Conservation (phyloP, 2,329 filamentous ascomycete genomes). For the Alternaria infectoria region DNA sequence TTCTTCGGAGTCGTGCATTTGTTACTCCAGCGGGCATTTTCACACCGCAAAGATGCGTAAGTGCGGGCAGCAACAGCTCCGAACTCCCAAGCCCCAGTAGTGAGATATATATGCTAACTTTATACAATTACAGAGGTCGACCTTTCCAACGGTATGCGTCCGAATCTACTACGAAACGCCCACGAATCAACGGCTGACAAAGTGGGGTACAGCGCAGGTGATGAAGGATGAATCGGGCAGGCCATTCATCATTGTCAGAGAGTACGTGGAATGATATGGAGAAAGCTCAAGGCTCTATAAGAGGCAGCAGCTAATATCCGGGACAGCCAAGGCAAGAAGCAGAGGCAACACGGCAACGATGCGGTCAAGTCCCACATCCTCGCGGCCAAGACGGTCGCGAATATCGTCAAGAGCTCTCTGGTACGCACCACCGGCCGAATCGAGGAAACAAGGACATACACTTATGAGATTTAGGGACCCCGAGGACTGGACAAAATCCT, state of each 20-base stretch:
- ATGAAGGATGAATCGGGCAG: slow-evolving; percentile 97
- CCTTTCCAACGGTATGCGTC: slow-evolving; percentile 75
- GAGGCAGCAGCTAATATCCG: slow-evolving; percentile 31
- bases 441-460: neutral
- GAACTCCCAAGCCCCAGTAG: slow-evolving; percentile 11
- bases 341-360: slow-evolving; percentile 93
- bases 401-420: slow-evolving; percentile 96
- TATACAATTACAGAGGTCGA: slow-evolving; percentile 70
- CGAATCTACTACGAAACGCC: slow-evolving; percentile 2
- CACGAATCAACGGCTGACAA: slow-evolving; percentile 29
- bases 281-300: slow-evolving; percentile 6
- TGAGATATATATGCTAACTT: slow-evolving; percentile 23
- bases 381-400: slow-evolving; percentile 92
- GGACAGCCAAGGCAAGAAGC: slow-evolving; percentile 91
- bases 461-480: slow-evolving; percentile 66
- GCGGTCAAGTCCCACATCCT: slow-evolving; percentile 98
- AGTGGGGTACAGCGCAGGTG: slow-evolving; percentile 64
- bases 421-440: slow-evolving; percentile 47
- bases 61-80: slow-evolving; percentile 21
- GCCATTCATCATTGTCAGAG: slow-evolving; percentile 97
- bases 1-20: slow-evolving; percentile 3
- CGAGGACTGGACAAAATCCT: slow-evolving; percentile 98
- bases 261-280: slow-evolving; percentile 65
- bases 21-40: slow-evolving; percentile 12
- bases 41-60: slow-evolving; percentile 50